These are phyloP conservation scores for Globisporangium solare DNA, from an alignment of 352 stramenopile species.

Conservation along the genomic window DNA sequence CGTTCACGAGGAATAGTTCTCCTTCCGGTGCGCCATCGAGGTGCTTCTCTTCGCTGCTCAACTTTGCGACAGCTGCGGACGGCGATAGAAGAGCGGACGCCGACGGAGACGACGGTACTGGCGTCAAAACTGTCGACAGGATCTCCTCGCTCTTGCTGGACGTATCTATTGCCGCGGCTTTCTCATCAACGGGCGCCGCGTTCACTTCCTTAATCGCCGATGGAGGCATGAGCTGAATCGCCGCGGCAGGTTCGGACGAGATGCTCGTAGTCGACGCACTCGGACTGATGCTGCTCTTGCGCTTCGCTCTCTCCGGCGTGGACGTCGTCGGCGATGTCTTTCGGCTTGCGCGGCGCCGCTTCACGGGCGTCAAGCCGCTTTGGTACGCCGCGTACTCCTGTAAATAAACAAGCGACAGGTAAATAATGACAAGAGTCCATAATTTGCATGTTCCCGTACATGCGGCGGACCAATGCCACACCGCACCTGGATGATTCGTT, in stretches of 20 bases:
- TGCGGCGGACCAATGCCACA: too few species aligned
- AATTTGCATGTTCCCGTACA: too few species aligned
- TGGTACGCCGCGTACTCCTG: conserved; percentile 15
- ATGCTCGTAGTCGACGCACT: background rate
- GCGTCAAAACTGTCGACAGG: background rate
- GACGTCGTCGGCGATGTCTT: background rate
- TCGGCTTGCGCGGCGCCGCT: conserved; percentile 4
- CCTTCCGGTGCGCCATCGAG: conserved; percentile 48
- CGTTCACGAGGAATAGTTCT: conserved; percentile 54
- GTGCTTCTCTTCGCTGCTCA: conserved; percentile 26
- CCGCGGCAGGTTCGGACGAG: too few species aligned
- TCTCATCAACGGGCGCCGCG: too few species aligned
- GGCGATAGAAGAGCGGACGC: background rate
- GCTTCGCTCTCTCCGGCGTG: background rate
- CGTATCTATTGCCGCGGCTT: too few species aligned
- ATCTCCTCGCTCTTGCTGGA: too few species aligned
- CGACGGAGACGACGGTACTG: background rate
- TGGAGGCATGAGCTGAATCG: too few species aligned
- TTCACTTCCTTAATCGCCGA: too few species aligned
- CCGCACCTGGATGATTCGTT: conserved; percentile 10
- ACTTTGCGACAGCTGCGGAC: conserved; percentile 11
- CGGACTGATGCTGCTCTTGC: background rate
- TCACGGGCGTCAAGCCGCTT: conserved; percentile 6
- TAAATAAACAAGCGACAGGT: background rate
- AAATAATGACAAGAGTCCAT: background rate